Evolutionary conservation across 2,329 filamentous ascomycete genomes (phyloP).

Genomic region (Fusarium humuli): DNA sequence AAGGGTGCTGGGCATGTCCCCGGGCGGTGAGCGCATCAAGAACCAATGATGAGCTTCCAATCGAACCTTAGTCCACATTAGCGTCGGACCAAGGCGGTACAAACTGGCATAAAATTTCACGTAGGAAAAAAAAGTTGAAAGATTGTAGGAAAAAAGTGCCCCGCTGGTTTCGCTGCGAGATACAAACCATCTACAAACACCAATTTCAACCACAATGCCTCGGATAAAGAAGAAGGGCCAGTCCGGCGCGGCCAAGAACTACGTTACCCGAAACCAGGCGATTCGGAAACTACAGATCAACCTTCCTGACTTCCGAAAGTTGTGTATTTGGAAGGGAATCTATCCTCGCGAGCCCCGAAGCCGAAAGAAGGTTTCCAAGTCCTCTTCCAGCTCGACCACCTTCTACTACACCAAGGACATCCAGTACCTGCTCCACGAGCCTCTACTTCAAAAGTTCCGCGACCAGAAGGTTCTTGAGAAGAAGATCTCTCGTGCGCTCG

Average conservation of each 20-base stretch:
- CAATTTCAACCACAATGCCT: slow-evolving; percentile 63
- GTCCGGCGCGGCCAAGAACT: slow-evolving; percentile 96
- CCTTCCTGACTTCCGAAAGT: slow-evolving; percentile 94
- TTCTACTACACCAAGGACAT: slow-evolving; percentile 96
- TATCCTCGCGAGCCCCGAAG: slow-evolving; percentile 97
- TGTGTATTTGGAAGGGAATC: slow-evolving; percentile 99
- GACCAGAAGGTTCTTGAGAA: slow-evolving; percentile 97
- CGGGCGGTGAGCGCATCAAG: slow-evolving; percentile 17
- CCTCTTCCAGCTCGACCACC: slow-evolving; percentile 88
- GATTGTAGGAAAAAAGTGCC: slow-evolving; percentile 48
- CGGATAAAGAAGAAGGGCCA: slow-evolving; percentile 93
- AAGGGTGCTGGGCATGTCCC: slow-evolving; percentile 20
- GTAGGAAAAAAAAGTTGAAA: slow-evolving; percentile 50
- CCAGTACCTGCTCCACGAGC: slow-evolving; percentile 97
- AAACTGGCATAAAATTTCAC: slow-evolving; percentile 51
- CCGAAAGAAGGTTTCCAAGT: slow-evolving; percentile 96
- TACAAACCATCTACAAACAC: slow-evolving; percentile 36
- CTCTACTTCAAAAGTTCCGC: slow-evolving; percentile 91
- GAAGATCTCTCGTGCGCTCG: slow-evolving; percentile 94
- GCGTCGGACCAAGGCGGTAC: slow-evolving; percentile 44
- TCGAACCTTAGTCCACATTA: slow-evolving; percentile 13
- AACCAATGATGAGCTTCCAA: slow-evolving; percentile 10
- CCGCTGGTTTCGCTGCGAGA: slow-evolving; percentile 47
- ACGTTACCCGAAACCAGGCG: slow-evolving; percentile 95
- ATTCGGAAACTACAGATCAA: slow-evolving; percentile 98